Percentiles rank a stretch among this genome's conserved stretches.
Conservation (phyloP, 768 basidiomycete genomes). For the Tricholoma hemisulphureum region DNA sequence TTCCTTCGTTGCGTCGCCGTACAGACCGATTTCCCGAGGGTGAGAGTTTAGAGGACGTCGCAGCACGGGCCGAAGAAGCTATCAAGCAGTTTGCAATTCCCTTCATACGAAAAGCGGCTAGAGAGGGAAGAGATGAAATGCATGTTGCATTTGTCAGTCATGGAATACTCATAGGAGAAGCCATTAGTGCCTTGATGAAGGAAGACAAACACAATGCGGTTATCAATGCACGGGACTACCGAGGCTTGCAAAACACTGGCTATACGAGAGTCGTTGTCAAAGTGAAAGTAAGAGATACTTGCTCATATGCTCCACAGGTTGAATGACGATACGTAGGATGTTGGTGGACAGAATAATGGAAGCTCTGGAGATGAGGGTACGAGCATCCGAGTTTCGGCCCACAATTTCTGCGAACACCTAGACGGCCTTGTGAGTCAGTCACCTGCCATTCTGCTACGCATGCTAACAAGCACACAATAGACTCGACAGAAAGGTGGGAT, state of each 20-base stretch:
- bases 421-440: slow-evolving; percentile 47
- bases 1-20: slow-evolving; percentile 46
- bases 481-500: slow-evolving; percentile 75
- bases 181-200: slow-evolving; percentile 50
- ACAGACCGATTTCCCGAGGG: slow-evolving; percentile 62
- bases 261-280: slow-evolving; percentile 59
- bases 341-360: slow-evolving; percentile 25
- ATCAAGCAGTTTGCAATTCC: slow-evolving; percentile 55
- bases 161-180: slow-evolving; percentile 65
- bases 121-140: slow-evolving; percentile 36
- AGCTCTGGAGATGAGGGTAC: slow-evolving; percentile 27
- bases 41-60: slow-evolving; percentile 69
- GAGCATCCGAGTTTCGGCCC: slow-evolving; percentile 45
- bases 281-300: slow-evolving; percentile 27
- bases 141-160: slow-evolving; percentile 74
- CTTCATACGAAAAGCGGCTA: slow-evolving; percentile 43
- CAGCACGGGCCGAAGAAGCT: slow-evolving; percentile 48
- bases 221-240: slow-evolving; percentile 31
- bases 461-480: slow-evolving; percentile 12
- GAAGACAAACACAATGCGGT: slow-evolving; percentile 30
- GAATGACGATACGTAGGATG: not conserved
- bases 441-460: not conserved
- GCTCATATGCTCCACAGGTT: not conserved
- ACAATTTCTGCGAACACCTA: slow-evolving; percentile 58
- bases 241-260: slow-evolving; percentile 64